Evolutionary conservation across 495 filamentous ascomycete species (phyloP), one percentile per base, ranked within the genome.

Genomic region (Trichocladium antarcticum): DNA sequence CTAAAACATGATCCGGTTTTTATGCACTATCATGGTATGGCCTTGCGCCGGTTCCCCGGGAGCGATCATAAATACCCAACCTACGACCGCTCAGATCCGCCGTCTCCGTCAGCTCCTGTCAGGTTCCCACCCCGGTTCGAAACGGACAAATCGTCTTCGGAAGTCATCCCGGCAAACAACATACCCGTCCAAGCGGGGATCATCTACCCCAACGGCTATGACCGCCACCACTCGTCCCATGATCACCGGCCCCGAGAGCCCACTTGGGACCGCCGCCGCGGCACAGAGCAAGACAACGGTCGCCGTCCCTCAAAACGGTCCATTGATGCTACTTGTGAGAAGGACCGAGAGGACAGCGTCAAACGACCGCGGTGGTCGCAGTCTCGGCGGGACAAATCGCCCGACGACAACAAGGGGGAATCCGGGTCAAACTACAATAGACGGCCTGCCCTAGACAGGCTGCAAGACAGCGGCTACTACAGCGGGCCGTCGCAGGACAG

Each of bases 1-100:
- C 47, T 72, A 34, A 60, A 71, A 36, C 42, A 69, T 29, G 74
- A 79, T 51, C 76, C 76, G 1, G 55, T 60, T 2, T 78, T 78
- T 51, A 57, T 54, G 11, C 48, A 57, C 7, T 59, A 63, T 22
- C 40, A 40, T 5, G 56, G 62, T 6, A 66, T 70, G 60, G 46
- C 55, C 6, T 47, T 29, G n/a, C 49, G 54, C 0, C 46, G 52
- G 1, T 65, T 69, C 14, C 39, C 57, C 0, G 45, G 37, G 0
- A 35, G 46, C 20, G 45, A 56, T 0, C 51, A 58, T 36, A 53
- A 58, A 7, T 66, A 63, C 37, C 15, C 55, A 3, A 52, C 46
- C 3, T 61, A 61, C 24, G 42, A 55, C 0, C 52, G 41, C 1
- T 43, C 52, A 2, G 16, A 35, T n/a, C 62, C 55, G n/a, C 64